phyloP scores from a whole-genome alignment of 371 early-diverging fungal species.

The Dinochytrium kinnereticum region DNA sequence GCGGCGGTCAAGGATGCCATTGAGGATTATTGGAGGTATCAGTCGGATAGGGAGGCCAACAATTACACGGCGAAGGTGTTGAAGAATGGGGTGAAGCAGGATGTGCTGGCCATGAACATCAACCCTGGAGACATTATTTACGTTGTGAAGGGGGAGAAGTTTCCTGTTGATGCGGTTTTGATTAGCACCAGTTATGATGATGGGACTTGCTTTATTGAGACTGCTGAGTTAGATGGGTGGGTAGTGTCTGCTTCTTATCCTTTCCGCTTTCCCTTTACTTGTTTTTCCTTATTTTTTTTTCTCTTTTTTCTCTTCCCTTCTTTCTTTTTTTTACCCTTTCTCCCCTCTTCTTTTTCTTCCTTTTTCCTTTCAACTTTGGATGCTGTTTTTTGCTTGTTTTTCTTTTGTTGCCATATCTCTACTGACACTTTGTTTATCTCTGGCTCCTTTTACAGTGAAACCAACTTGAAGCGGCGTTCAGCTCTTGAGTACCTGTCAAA shows the following conservation, averaged over 20 bases:
- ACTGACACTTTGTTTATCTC: too few species aligned
- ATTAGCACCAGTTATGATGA: conserved; percentile 53
- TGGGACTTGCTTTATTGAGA: conserved; percentile 68
- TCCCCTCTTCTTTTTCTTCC: neutral
- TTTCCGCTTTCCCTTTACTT: too few species aligned
- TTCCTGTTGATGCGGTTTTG: conserved; percentile 68
- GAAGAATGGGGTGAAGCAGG: conserved; percentile 33
- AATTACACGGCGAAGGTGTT: conserved; percentile 14
- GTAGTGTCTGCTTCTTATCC: too few species aligned
- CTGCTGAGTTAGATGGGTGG: conserved; percentile 73
- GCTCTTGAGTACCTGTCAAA: conserved; percentile 38
- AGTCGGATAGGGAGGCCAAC: conserved; percentile 58
- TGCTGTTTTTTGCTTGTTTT: too few species aligned
- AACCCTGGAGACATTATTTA: conserved; percentile 61
- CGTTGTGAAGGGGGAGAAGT: conserved; percentile 55
- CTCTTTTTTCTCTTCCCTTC: neutral
- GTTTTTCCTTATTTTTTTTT: conserved; percentile 4
- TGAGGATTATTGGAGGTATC: conserved; percentile 68
- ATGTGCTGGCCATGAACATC: conserved; percentile 49
- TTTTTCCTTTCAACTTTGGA: too few species aligned
- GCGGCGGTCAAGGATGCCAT: conserved; percentile 70
- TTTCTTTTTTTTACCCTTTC: neutral
- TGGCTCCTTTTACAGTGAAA: too few species aligned
- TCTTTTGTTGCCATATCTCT: too few species aligned
- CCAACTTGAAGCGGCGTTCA: conserved; percentile 61